Evolutionary conservation across 441 rosid genomes (phyloP).

Genomic region (Eutrema salsugineum): DNA sequence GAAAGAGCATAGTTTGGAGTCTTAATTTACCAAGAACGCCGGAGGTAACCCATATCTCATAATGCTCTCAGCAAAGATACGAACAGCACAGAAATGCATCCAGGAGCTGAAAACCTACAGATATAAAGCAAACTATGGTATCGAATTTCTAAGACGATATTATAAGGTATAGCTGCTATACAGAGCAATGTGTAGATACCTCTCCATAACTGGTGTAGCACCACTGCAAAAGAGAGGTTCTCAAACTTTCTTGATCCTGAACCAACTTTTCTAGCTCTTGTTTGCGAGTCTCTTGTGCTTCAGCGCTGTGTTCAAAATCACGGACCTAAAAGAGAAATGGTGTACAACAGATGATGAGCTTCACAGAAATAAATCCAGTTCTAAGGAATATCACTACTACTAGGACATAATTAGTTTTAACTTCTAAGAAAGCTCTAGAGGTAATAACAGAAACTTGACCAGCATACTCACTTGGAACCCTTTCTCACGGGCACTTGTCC

Average conservation of each 20-base stretch:
- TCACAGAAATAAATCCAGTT: background rate
- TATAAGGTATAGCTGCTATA: background rate
- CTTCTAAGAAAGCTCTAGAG: background rate
- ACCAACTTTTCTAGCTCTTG: slow-evolving; percentile 78
- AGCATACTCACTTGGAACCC: slow-evolving; percentile 81
- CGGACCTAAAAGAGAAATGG: slow-evolving; percentile 53
- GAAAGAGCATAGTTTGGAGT: slow-evolving; percentile 2
- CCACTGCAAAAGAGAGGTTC: slow-evolving; percentile 97
- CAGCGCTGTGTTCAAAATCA: slow-evolving; percentile 88
- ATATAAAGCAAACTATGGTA: background rate
- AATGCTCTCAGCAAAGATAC: slow-evolving; percentile 90
- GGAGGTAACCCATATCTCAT: slow-evolving; percentile 99
- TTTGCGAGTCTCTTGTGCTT: slow-evolving; percentile 85
- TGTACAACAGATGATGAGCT: background rate
- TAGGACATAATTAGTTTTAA: background rate
- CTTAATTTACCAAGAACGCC: slow-evolving; percentile 72
- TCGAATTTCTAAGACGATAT: background rate
- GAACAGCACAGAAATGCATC: slow-evolving; percentile 99
- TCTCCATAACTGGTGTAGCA: slow-evolving; percentile 96
- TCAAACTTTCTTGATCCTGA: slow-evolving; percentile 77
- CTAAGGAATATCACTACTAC: background rate
- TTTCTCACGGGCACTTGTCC: slow-evolving; percentile 70
- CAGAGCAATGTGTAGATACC: slow-evolving; percentile 38
- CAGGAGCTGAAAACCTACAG: slow-evolving; percentile 95
- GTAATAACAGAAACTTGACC: background rate